Evolutionary conservation across 73 alveolate species (phyloP), one percentile per base, ranked within the genome.

Genomic region (Uronychia setigera): DNA sequence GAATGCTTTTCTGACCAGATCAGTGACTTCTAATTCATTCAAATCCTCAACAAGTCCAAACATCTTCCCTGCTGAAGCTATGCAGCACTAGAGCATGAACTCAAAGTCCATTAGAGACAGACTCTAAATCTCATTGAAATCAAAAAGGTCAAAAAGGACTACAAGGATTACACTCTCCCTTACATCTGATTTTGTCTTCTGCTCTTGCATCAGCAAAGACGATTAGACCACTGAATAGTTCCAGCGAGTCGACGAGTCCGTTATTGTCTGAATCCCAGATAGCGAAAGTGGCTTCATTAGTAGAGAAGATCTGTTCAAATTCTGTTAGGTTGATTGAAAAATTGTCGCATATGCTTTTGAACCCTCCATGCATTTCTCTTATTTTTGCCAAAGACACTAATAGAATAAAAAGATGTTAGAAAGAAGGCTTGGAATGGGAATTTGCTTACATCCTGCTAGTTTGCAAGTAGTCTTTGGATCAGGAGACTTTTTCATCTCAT

Each of bases 261-360:
- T 98, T 98, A 76, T 94, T 96, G 84, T 98, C 99, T 5, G 98
- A 93, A 85, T 98, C 99, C 98, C 99, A 98, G 25, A 98, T 89
- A 19, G 91, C 92, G 88, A 98, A 98, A 75, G 96, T 96, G 32
- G 97, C 93, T 59, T 95, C 98, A 81, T 94, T 94, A 58, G 94
- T 78, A 1, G 97, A 96, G 86, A 98, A 98, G 35, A 98, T 96
- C 83, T 97, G 95, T 78, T 96, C 99, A 80, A 93, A 98, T 79
- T 98, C 99, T 29, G 99, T 92, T 74, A 93, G 90, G 88, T 97
- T 98, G 26, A 98, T 94, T 32, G 98, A 93, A 87, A 97, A 98
- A 30, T 98, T 93, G 88, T 96, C 99, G 83, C 99, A 98, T 26
- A 96, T 92, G 86, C 97, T 92, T 83, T 96, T 91, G 81, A 97